Percentiles rank a stretch among this genome's conserved stretches.
phyloP scores from a whole-genome alignment of 148 eudicot species.

The Silene conica region DNA sequence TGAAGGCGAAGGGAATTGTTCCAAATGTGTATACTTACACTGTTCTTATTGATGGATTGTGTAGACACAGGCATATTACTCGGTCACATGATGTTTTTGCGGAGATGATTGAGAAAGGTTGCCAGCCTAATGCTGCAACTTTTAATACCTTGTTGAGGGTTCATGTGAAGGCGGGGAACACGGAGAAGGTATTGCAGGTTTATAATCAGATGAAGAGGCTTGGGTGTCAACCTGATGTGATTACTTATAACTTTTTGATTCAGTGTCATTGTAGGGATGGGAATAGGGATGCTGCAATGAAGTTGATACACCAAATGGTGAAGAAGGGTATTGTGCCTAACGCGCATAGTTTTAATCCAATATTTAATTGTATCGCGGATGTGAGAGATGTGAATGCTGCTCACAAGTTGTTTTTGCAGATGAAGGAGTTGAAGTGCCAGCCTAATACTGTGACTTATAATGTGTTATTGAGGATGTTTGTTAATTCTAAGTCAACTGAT shows the following conservation, averaged over 20 bases:
- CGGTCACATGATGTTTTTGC: constrained; percentile 90
- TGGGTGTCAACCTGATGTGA: constrained; percentile 55
- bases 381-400: constrained; percentile 72
- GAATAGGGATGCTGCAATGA: constrained; percentile 64
- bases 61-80: constrained; percentile 68
- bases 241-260: constrained; percentile 70
- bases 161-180: constrained; percentile 69
- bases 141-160: constrained; percentile 86
- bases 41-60: constrained; percentile 74
- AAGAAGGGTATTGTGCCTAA: constrained; percentile 61
- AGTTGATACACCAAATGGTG: constrained; percentile 65
- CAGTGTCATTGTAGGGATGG: constrained; percentile 76
- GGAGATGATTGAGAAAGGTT: constrained; percentile 78
- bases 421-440: constrained; percentile 72
- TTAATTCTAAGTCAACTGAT: constrained; percentile 66
- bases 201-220: constrained; percentile 82
- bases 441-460: constrained; percentile 75
- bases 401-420: constrained; percentile 55
- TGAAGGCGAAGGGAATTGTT: constrained; percentile 63
- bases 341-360: constrained; percentile 60
- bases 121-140: constrained; percentile 66
- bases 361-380: constrained; percentile 51
- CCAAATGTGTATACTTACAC: constrained; percentile 83
- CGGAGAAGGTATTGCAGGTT: constrained; percentile 76
- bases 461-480: constrained; percentile 81